Evolutionary conservation across 2,329 filamentous ascomycete species (phyloP).

Genomic region (Cyclaneusma minus): DNA sequence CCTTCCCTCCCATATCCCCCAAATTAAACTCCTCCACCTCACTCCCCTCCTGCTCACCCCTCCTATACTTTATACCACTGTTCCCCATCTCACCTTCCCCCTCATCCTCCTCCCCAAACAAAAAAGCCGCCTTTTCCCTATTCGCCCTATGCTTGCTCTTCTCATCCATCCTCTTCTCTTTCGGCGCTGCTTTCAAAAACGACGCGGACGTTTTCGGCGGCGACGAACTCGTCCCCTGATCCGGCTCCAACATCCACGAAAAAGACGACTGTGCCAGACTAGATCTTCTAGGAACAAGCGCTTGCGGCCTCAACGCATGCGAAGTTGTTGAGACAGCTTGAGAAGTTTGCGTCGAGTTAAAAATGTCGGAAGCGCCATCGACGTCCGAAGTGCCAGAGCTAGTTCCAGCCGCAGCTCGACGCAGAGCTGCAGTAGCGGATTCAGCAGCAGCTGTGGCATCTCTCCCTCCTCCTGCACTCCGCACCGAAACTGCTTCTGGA

Average conservation of each 20-base stretch:
- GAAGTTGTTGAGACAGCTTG: slow-evolving; percentile 5
- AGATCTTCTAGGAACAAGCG: slow-evolving; percentile 43
- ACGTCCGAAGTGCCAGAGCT: slow-evolving; percentile 1
- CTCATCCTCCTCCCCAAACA: slow-evolving; percentile 17
- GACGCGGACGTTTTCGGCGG: slow-evolving; percentile 14
- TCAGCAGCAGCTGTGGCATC: not conserved
- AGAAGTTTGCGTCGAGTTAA: slow-evolving; percentile 7
- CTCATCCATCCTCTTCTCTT: slow-evolving; percentile 13
- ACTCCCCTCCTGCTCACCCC: too few relatives aligned
- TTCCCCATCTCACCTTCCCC: slow-evolving; percentile 5
- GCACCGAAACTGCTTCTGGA: not conserved
- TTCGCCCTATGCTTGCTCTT: slow-evolving; percentile 11
- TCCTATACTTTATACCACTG: too few relatives aligned
- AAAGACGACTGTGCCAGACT: slow-evolving; percentile 60
- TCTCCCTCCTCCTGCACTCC: not conserved
- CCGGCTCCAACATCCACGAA: slow-evolving; percentile 59
- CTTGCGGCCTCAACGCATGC: too few relatives aligned
- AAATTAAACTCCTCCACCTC: too few relatives aligned
- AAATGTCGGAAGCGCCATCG: slow-evolving; percentile 1
- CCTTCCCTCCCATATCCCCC: too few relatives aligned
- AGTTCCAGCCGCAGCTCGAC: not conserved
- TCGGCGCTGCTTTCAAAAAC: too few relatives aligned
- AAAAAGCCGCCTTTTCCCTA: slow-evolving; percentile 18
- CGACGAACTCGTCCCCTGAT: slow-evolving; percentile 9
- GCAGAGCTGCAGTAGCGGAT: too few relatives aligned